Evolutionary conservation across 768 basidiomycete species (phyloP), one percentile per base, ranked within the genome.

Genomic region (Termitomyces sp.): DNA sequence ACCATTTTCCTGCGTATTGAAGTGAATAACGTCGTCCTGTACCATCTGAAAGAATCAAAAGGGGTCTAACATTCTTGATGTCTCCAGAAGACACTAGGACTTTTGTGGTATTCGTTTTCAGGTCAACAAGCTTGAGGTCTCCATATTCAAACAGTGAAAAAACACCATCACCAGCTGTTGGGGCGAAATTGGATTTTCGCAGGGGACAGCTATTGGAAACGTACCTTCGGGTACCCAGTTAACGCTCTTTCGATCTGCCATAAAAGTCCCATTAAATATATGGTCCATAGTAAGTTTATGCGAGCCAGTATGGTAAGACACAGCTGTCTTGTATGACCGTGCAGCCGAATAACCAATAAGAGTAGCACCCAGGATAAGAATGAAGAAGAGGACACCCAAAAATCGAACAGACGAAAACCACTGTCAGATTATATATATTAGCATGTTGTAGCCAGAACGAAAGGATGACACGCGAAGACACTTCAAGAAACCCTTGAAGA

Each of bases 191-290:
- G 32, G 22, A 42, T 48, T 18, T 48, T 22, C 22, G 14, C 5
- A 22, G 30, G 12, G 45, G 24, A 27, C n/a, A 16, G 5, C 9
- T 43, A 8, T 20, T 32, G 6, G 5, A 14, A 32, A 65, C 83
- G 40, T 61, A 93, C 95, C 96, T 83, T 97, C 95, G 9, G 89
- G 85, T 30, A 98, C 88, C 97, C 97, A 99, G 44, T 85, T 78
- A 34, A 99, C 69, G 22, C 65, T 64, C 48, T 78, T 76, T 2
- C 68, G 64, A 3, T 79, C 67, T 2, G 78, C 71, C 16, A 34
- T 59, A 67, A 98, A 98, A 2, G 95, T 98, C 4, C 93, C 93
- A 68, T 97, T 96, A 76, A 93, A 94, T 51, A 97, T 71, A 69
- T 95, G 89, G 67, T 98, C 93, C 81, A 98, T 85, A 4, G 88